Evolutionary conservation across 345 rosid genomes (phyloP).

Genomic region (Arabidopsis arenosa): DNA sequence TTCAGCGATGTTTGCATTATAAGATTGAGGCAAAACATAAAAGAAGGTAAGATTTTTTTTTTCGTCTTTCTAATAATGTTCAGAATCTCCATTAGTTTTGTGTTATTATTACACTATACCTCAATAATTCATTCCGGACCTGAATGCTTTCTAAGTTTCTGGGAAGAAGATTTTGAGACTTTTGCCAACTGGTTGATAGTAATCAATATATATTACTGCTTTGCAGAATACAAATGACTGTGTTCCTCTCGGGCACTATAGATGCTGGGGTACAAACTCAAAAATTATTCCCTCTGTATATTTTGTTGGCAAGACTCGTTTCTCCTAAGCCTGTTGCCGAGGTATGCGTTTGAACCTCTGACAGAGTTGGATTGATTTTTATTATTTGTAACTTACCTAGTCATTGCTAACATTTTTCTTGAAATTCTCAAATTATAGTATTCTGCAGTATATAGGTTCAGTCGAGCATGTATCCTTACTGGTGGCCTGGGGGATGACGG

Average conservation of each 20-base stretch:
- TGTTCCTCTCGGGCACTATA: slow-evolving; percentile 59
- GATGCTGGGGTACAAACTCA: slow-evolving; percentile 62
- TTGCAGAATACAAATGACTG: slow-evolving; percentile 77
- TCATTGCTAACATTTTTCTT: slow-evolving; percentile 41
- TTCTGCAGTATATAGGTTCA: slow-evolving; percentile 89
- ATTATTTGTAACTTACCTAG: slow-evolving; percentile 13
- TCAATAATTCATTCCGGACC: background rate
- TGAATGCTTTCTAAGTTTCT: background rate
- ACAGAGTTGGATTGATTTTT: slow-evolving; percentile 5
- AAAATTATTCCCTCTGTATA: slow-evolving; percentile 72
- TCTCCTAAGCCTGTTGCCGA: slow-evolving; percentile 60
- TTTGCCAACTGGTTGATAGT: slow-evolving; percentile 21
- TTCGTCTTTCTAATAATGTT: background rate
- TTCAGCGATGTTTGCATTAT: slow-evolving; percentile 86
- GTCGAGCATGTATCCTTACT: slow-evolving; percentile 77
- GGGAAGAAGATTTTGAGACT: slow-evolving; percentile 1
- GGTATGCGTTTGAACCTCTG: slow-evolving; percentile 52
- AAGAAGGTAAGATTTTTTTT: slow-evolving; percentile 56
- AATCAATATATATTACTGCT: slow-evolving; percentile 5
- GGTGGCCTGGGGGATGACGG: slow-evolving; percentile 75
- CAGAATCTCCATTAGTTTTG: background rate
- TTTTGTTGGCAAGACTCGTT: slow-evolving; percentile 78
- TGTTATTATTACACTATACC: background rate
- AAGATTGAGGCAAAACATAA: slow-evolving; percentile 83
- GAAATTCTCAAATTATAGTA: slow-evolving; percentile 61